Evolutionary conservation across 2,329 filamentous ascomycete species (phyloP).

Genomic region (Microsporum canis): DNA sequence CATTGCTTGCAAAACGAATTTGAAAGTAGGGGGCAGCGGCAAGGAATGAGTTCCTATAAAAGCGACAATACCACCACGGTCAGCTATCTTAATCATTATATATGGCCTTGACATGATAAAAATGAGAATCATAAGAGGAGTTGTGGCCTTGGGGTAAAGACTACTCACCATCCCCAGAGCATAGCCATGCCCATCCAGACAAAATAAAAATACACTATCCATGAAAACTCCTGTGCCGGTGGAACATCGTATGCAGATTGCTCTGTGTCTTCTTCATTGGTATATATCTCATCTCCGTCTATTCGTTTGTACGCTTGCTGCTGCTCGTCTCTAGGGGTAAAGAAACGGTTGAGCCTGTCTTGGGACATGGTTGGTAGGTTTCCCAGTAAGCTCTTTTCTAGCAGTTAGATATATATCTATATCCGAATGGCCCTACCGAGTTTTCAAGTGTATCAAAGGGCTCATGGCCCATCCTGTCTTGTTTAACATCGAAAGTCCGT

Average conservation of each 20-base stretch:
- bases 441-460: not conserved
- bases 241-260: slow-evolving; percentile 21
- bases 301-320: slow-evolving; percentile 23
- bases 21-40: slow-evolving; percentile 91
- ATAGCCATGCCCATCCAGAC: slow-evolving; percentile 77
- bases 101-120: not conserved
- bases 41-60: slow-evolving; percentile 90
- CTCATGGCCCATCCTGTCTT: not conserved
- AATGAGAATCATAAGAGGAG: not conserved
- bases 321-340: slow-evolving; percentile 17
- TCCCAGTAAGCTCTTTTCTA: not conserved
- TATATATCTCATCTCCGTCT: slow-evolving; percentile 12
- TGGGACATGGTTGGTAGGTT: slow-evolving; percentile 16
- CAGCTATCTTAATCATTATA: not conserved
- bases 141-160: not conserved
- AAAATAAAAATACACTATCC: slow-evolving; percentile 78
- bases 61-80: slow-evolving; percentile 8
- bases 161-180: slow-evolving; percentile 84
- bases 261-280: slow-evolving; percentile 18
- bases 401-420: not conserved
- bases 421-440: not conserved
- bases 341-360: slow-evolving; percentile 27
- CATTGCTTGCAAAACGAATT: slow-evolving; percentile 58
- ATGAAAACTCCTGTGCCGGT: slow-evolving; percentile 50
- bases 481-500: not conserved